A percentile compares a stretch with the other conserved stretches of the same genome.
phyloP scores from a whole-genome alignment of 768 basidiomycete genomes.

The Agrocybe pediades region DNA sequence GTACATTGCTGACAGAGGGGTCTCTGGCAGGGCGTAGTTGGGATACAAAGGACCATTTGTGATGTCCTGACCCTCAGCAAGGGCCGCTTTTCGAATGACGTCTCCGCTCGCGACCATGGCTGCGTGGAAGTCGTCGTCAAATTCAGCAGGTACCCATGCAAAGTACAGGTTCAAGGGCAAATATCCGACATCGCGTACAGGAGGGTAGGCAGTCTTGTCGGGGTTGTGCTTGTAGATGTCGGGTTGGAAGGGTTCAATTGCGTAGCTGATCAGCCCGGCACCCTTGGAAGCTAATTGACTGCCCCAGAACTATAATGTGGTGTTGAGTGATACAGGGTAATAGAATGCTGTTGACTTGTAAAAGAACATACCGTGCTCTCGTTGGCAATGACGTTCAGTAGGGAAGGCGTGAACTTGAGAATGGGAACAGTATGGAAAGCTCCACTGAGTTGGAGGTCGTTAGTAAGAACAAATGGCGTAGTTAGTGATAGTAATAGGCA shows the following conservation, averaged over 20 bases:
- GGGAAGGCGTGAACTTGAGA: background rate
- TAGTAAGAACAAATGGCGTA: too few relatives aligned
- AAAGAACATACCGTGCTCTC: background rate
- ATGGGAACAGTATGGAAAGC: background rate
- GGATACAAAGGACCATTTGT: slow-evolving; percentile 18
- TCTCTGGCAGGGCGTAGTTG: slow-evolving; percentile 62
- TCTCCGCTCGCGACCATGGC: slow-evolving; percentile 35
- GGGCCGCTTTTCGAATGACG: slow-evolving; percentile 33
- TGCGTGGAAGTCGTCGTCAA: slow-evolving; percentile 29
- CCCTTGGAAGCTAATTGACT: slow-evolving; percentile 19
- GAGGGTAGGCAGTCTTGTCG: slow-evolving; percentile 46
- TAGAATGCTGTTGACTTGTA: background rate
- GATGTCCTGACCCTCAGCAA: slow-evolving; percentile 39
- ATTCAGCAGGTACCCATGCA: slow-evolving; percentile 18
- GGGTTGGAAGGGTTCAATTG: slow-evolving; percentile 46
- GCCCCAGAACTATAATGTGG: slow-evolving; percentile 29
- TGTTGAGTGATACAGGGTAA: too few relatives aligned
- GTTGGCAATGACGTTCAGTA: background rate
- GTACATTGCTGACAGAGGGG: slow-evolving; percentile 51
- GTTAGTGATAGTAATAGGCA: slow-evolving; percentile 12
- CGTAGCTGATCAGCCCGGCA: slow-evolving; percentile 34
- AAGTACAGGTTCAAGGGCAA: slow-evolving; percentile 29
- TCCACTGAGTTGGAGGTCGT: background rate
- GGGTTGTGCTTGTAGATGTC: slow-evolving; percentile 37
- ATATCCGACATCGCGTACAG: slow-evolving; percentile 22